Conservation (phyloP, 140 eudicot genomes). For the Stevia rebaudiana region DNA sequence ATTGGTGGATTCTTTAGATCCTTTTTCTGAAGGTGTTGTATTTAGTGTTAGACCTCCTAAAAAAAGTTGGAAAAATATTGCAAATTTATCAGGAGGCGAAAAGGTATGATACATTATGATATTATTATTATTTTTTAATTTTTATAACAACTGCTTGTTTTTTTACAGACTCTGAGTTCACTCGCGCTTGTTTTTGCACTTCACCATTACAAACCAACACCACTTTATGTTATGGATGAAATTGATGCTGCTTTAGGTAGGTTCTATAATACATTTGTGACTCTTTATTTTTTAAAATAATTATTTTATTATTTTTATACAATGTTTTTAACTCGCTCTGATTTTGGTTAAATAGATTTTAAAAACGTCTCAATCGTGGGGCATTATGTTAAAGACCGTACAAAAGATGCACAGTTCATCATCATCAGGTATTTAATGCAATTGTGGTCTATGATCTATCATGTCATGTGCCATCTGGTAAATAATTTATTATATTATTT, state of each 20-base stretch:
- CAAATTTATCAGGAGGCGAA: conserved; percentile 96
- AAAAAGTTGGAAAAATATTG: conserved; percentile 96
- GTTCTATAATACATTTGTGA: neutral
- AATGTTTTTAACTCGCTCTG: neutral
- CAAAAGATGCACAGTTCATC: conserved; percentile 89
- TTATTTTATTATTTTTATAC: neutral
- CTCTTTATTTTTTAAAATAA: neutral
- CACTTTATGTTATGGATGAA: conserved; percentile 97
- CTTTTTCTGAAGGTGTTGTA: conserved; percentile 95
- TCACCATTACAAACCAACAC: conserved; percentile 96
- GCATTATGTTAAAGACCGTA: conserved; percentile 93
- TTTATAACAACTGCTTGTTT: neutral
- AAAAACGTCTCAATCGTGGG: conserved; percentile 97
- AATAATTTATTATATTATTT: neutral
- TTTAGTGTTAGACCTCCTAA: conserved; percentile 97
- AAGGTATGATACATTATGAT: conserved; percentile 45
- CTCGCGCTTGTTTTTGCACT: conserved; percentile 93
- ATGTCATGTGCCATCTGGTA: neutral
- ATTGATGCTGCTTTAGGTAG: conserved; percentile 98
- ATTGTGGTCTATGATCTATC: neutral
- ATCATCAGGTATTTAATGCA: conserved; percentile 58
- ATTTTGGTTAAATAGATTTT: conserved; percentile 47
- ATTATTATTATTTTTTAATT: neutral
- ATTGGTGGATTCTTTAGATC: conserved; percentile 91
- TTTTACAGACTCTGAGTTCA: conserved; percentile 83